Conservation (phyloP, 768 basidiomycete genomes). For the Collybia sp. region DNA sequence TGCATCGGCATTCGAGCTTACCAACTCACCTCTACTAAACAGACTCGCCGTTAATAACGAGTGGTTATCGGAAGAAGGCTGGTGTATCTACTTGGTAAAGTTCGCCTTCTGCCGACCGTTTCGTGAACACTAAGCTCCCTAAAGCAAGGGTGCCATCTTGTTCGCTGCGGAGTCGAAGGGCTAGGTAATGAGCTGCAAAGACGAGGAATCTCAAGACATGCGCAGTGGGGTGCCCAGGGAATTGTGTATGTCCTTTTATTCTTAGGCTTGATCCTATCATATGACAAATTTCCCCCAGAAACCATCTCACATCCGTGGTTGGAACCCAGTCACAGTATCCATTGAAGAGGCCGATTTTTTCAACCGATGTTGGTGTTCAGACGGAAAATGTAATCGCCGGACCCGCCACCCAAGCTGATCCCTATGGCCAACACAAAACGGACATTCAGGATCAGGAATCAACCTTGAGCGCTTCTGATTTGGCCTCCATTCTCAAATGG, state of each 20-base stretch:
- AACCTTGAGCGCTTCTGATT: slow-evolving; percentile 53
- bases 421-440: slow-evolving; percentile 23
- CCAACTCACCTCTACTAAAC: background rate
- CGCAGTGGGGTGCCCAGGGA: slow-evolving; percentile 71
- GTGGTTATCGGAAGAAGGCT: slow-evolving; percentile 71
- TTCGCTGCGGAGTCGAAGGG: slow-evolving; percentile 58
- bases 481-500: slow-evolving; percentile 69
- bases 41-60: slow-evolving; percentile 64
- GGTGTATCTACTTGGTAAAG: slow-evolving; percentile 56
- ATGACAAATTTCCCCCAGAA: slow-evolving; percentile 26
- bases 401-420: slow-evolving; percentile 16
- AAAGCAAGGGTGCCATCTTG: slow-evolving; percentile 69
- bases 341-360: slow-evolving; percentile 51
- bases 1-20: background rate
- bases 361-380: slow-evolving; percentile 60
- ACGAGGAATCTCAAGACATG: slow-evolving; percentile 59
- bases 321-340: slow-evolving; percentile 42
- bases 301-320: slow-evolving; percentile 42
- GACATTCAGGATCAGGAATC: slow-evolving; percentile 47
- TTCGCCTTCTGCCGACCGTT: background rate
- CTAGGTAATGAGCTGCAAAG: slow-evolving; percentile 65
- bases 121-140: slow-evolving; percentile 4
- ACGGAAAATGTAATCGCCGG: slow-evolving; percentile 38
- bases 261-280: background rate
- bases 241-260: slow-evolving; percentile 46